These are phyloP conservation scores for Cryptosporidium andersoni DNA, from an alignment of 169 alveolate genomes.

Conservation along the genomic window DNA sequence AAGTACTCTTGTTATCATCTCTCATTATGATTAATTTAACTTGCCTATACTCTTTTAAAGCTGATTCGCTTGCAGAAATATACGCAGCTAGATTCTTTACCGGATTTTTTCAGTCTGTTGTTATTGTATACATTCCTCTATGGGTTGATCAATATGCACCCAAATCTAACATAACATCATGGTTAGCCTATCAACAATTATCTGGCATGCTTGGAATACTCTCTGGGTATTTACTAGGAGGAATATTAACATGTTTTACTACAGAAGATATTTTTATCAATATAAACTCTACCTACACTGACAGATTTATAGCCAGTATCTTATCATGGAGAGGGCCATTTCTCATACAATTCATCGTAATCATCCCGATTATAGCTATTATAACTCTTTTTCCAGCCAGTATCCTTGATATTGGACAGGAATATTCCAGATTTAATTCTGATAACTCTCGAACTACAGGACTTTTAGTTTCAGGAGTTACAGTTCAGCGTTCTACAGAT, in stretches of 20 bases:
- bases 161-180: constrained; percentile 14
- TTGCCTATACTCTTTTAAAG: constrained; percentile 40
- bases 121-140: constrained; percentile 49
- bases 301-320: background rate
- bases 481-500: constrained; percentile 33
- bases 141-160: constrained; percentile 69
- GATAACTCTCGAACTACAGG: constrained; percentile 60
- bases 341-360: constrained; percentile 28
- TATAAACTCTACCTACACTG: constrained; percentile 12
- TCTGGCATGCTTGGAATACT: constrained; percentile 59
- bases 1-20: constrained; percentile 21
- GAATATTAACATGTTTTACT: constrained; percentile 47
- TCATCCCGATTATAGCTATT: constrained; percentile 31
- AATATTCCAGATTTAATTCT: background rate
- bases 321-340: constrained; percentile 72
- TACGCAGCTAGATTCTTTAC: constrained; percentile 67
- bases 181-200: constrained; percentile 69
- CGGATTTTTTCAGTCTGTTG: constrained; percentile 54
- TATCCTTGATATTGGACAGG: constrained; percentile 48
- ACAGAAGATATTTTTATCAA: constrained; percentile 26
- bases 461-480: constrained; percentile 48
- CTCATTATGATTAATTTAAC: constrained; percentile 1
- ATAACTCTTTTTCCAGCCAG: constrained; percentile 34
- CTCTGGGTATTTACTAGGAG: constrained; percentile 61
- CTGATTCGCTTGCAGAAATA: constrained; percentile 20